These are phyloP conservation scores for Fusarium fujikuroi DNA, from an alignment of 2,329 filamentous ascomycete species.

Conservation along the genomic window DNA sequence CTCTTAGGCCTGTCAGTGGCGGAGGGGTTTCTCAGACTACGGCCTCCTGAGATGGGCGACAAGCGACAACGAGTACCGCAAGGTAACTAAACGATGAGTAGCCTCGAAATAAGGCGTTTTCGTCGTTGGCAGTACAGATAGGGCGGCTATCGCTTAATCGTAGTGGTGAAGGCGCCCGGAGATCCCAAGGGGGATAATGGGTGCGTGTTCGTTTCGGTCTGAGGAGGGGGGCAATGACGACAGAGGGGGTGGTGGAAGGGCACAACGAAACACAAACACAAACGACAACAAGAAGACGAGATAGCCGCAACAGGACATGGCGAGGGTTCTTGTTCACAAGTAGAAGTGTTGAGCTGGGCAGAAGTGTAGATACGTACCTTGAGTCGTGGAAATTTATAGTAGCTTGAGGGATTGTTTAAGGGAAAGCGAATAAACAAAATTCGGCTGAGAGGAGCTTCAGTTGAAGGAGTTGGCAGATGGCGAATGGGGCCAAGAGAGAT, in stretches of 20 bases:
- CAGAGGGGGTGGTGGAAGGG: constrained; percentile 51
- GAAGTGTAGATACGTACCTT: constrained; percentile 36
- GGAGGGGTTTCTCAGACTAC: constrained; percentile 42
- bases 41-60: constrained; percentile 25
- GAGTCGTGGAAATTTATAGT: constrained; percentile 24
- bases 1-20: constrained; percentile 43
- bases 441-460: constrained; percentile 32
- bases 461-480: constrained; percentile 31
- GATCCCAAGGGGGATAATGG: constrained; percentile 29
- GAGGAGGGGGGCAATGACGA: constrained; percentile 53
- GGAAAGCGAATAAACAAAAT: constrained; percentile 34
- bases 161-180: constrained; percentile 25
- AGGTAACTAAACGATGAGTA: background rate
- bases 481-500: constrained; percentile 38
- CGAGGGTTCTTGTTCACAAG: background rate
- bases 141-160: constrained; percentile 23
- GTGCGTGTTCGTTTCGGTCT: constrained; percentile 40
- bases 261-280: constrained; percentile 36
- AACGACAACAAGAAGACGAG: constrained; percentile 9
- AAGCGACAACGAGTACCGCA: constrained; percentile 11
- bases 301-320: constrained; percentile 14
- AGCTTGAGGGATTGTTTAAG: constrained; percentile 26
- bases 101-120: constrained; percentile 10
- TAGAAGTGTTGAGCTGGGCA: background rate
- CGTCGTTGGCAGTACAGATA: constrained; percentile 23